Percentiles rank a stretch among this genome's conserved stretches.
phyloP scores from a whole-genome alignment of 345 rosid species.

The Nasturtium officinale region DNA sequence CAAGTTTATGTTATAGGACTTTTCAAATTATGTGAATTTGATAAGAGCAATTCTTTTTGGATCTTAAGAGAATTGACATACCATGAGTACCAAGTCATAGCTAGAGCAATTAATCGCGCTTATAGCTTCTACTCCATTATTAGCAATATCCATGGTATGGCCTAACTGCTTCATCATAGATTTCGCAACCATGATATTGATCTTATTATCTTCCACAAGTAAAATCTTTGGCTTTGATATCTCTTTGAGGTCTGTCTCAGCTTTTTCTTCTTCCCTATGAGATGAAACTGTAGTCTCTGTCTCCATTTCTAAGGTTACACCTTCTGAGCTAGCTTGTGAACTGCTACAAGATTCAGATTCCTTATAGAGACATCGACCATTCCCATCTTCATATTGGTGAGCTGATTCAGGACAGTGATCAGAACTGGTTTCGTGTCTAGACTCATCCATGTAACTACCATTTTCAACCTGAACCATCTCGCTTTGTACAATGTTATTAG shows the following conservation, averaged over 20 bases:
- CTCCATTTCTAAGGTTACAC: conserved; percentile 36
- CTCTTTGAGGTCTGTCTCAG: conserved; percentile 36
- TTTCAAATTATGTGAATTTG: background rate
- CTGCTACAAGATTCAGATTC: conserved; percentile 39
- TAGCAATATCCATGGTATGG: conserved; percentile 70
- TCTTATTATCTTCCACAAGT: conserved; percentile 94
- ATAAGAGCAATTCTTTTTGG: background rate
- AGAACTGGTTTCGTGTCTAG: conserved; percentile 56
- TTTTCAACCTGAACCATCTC: conserved; percentile 55
- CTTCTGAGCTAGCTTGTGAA: conserved; percentile 46
- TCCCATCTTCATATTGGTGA: conserved; percentile 41
- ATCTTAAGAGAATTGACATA: conserved; percentile 51
- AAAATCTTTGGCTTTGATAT: conserved; percentile 73
- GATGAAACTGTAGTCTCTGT: conserved; percentile 44
- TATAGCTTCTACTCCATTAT: conserved; percentile 86
- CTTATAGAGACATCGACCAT: conserved; percentile 26
- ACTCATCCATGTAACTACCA: conserved; percentile 57
- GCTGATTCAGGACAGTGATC: conserved; percentile 46
- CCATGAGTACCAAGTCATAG: conserved; percentile 86
- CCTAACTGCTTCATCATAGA: conserved; percentile 94
- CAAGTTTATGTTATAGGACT: background rate
- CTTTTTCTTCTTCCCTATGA: conserved; percentile 46
- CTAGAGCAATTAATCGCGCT: conserved; percentile 51
- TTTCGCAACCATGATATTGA: conserved; percentile 79
- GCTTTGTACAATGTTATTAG: conserved; percentile 44